Conservation (phyloP, 352 stramenopile species). For the Phytophthora melonis region DNA sequence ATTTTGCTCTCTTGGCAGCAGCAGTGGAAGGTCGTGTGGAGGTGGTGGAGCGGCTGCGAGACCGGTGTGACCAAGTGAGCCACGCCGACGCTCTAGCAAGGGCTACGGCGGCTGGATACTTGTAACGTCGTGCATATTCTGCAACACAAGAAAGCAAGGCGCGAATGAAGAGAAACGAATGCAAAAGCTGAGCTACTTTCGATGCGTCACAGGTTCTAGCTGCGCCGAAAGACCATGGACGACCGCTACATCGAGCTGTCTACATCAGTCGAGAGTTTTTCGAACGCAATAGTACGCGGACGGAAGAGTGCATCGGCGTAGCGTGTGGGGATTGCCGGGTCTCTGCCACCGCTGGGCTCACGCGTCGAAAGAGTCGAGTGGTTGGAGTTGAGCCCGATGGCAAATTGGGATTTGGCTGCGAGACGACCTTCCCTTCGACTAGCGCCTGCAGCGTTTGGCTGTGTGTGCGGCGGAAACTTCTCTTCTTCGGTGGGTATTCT, state of each 20-base stretch:
- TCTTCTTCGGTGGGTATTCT: not conserved
- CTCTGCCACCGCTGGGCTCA: conserved; percentile 36
- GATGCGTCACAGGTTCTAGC: no score
- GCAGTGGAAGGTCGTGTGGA: not conserved
- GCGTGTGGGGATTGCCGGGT: conserved; percentile 31
- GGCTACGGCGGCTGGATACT: not conserved
- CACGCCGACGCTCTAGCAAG: not conserved
- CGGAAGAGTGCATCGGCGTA: conserved; percentile 42
- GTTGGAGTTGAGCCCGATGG: not conserved
- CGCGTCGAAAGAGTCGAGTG: conserved; percentile 19
- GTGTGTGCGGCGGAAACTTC: not conserved
- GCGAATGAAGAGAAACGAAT: no score
- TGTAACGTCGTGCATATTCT: not conserved
- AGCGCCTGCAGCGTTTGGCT: not conserved
- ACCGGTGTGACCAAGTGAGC: not conserved
- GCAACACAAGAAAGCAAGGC: not conserved
- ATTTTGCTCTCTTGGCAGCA: not conserved
- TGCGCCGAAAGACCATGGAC: no score
- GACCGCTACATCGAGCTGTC: not conserved
- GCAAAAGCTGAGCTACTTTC: no score
- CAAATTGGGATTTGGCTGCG: not conserved
- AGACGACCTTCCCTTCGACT: not conserved
- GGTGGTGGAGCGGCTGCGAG: not conserved
- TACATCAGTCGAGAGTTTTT: conserved; percentile 1
- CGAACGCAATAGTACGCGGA: not conserved